Evolutionary conservation across 2,329 filamentous ascomycete species (phyloP).

Genomic region (Byssoonygena ceratinophila): DNA sequence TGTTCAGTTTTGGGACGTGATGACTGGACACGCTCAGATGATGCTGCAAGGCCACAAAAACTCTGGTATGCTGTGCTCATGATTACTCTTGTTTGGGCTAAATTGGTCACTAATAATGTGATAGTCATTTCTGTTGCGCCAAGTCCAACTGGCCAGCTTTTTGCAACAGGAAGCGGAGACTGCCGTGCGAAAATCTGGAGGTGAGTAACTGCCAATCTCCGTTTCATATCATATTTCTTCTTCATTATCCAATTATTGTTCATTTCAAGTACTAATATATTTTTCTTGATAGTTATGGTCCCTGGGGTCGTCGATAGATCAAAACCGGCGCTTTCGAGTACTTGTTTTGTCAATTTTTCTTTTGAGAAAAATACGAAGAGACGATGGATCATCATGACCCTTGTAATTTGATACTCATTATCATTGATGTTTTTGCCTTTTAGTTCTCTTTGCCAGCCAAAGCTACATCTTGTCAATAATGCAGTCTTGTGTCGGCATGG

Average conservation of each 20-base stretch:
- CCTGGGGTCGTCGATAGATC: constrained; percentile 6
- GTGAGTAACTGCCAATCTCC: constrained; percentile 33
- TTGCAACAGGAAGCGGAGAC: constrained; percentile 93
- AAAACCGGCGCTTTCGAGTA: not conserved
- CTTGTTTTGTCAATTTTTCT: not conserved
- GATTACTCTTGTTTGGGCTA: not conserved
- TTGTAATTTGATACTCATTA: not conserved
- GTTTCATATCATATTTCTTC: not conserved
- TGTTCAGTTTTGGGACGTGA: constrained; percentile 97
- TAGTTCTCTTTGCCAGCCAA: not conserved
- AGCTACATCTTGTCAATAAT: too few species aligned
- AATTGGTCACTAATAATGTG: not conserved
- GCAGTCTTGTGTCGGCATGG: too few species aligned
- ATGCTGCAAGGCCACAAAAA: constrained; percentile 99
- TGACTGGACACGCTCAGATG: constrained; percentile 84
- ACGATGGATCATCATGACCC: not conserved
- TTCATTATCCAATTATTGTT: not conserved
- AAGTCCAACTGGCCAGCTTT: constrained; percentile 75
- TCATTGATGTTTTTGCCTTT: not conserved
- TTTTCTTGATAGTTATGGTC: constrained; percentile 8
- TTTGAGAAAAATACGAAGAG: not conserved
- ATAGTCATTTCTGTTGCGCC: constrained; percentile 90
- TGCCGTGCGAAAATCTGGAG: constrained; percentile 98
- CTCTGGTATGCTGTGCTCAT: constrained; percentile 47
- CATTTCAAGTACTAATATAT: not conserved